Percentiles rank a stretch among this genome's conserved stretches.
phyloP scores from a whole-genome alignment of 768 basidiomycete species.

The Suillus placidus region DNA sequence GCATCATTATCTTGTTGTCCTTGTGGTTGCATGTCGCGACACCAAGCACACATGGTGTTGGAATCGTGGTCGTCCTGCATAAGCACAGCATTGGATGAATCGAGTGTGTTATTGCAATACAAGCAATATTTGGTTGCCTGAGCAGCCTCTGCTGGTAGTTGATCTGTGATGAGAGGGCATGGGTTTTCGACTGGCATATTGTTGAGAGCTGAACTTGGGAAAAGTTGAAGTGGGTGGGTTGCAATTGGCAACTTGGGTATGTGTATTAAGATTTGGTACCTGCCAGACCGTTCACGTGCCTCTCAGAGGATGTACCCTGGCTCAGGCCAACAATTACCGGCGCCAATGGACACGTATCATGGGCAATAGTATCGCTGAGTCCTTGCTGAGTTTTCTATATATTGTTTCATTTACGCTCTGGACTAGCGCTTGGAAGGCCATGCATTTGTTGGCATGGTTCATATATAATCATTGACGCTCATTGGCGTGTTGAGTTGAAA shows the following conservation, averaged over 20 bases:
- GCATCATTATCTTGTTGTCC: constrained; percentile 7
- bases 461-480: background rate
- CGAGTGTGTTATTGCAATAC: constrained; percentile 35
- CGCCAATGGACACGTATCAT: background rate
- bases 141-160: constrained; percentile 5
- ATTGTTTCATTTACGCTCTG: background rate
- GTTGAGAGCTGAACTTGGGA: background rate
- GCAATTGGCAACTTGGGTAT: background rate
- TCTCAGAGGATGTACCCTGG: background rate
- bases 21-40: constrained; percentile 39
- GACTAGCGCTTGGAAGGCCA: background rate
- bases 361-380: background rate
- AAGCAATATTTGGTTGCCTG: constrained; percentile 37
- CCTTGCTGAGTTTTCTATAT: background rate
- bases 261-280: constrained; percentile 2
- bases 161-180: background rate
- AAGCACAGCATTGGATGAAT: constrained; percentile 29
- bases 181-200: constrained; percentile 6
- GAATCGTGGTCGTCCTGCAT: constrained; percentile 29
- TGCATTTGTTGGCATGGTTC: background rate
- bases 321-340: background rate
- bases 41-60: constrained; percentile 48
- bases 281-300: background rate
- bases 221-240: background rate
- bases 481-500: background rate